Evolutionary conservation across 1,139 yeast species (phyloP), one percentile per base, ranked within the genome.

Genomic region (Suhomyces kunorum): DNA sequence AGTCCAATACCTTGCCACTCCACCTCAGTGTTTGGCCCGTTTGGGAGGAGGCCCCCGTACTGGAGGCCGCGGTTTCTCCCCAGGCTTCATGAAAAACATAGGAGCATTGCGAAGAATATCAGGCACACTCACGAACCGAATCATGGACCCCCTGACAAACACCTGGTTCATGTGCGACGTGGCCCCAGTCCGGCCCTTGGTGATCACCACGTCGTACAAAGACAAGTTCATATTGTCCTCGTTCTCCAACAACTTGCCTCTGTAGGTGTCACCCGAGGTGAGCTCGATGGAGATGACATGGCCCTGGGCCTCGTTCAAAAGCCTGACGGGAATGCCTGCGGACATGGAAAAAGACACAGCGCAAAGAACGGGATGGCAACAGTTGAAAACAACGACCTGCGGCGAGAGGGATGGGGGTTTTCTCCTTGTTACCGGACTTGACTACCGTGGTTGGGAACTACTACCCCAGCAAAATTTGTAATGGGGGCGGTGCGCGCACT

Each of bases 211-310:
- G 58, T 92, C 96, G 51, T 80, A 73, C 36, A 92, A 64, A 47
- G 92, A 95, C 18, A 90, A 80, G 59, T 92, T 92, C 98, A 92
- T 92, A 59, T 85, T 90, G 58, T 92, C 98, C 64, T 82, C 92
- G 62, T 85, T 83, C 55, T 86, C 95, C 9, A 85, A 63, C 32
- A 92, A 73, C 58, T 85, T 88, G 2, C 98, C 98, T 30, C 95
- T 75, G 59, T 90, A 90, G 0, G 86, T 79, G 51, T 86, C 92
- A 1, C 98, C 98, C 1, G 92, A 83, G 19, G 80, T 78, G 40
- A 92, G 76, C 61, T 92, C 98, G 19, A 90, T 64, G 1, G 95
- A 81, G 22, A 92, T 82, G 14, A 82, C 70, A 58, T 92, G 98
- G 33, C 97, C 97, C 71, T 83, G 78, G 4, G 96, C 88, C 63